These are phyloP conservation scores for Puccinia horiana DNA, from an alignment of 1,284 basidiomycete species.

Conservation along the genomic window DNA sequence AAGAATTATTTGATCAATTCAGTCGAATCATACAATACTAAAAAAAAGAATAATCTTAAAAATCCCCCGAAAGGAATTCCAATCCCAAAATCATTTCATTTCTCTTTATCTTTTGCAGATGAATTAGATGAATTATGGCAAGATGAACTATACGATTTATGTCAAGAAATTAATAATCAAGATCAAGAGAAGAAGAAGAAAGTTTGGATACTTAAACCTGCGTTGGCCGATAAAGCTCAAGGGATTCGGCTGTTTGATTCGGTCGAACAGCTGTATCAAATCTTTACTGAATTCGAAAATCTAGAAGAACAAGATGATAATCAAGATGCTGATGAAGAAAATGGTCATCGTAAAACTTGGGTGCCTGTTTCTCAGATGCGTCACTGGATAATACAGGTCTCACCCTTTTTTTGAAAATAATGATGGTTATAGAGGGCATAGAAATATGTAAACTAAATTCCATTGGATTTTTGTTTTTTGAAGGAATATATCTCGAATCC, in stretches of 20 bases:
- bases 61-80: neutral
- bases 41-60: conserved; percentile 55
- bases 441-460: no score
- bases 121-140: conserved; percentile 91
- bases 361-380: conserved; percentile 71
- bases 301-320: conserved; percentile 59
- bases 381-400: conserved; percentile 93
- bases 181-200: no score
- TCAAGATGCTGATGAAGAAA: neutral
- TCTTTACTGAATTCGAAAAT: conserved; percentile 83
- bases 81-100: conserved; percentile 78
- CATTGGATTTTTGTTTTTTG: conserved; percentile 7
- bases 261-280: conserved; percentile 70
- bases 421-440: no score
- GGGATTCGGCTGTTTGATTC: conserved; percentile 88
- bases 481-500: conserved; percentile 81
- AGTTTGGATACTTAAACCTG: conserved; percentile 93
- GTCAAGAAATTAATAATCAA: conserved; percentile 60
- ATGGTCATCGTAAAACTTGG: conserved; percentile 11
- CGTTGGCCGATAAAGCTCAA: conserved; percentile 94
- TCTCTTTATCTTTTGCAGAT: conserved; percentile 88
- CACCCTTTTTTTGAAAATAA: no score
- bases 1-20: conserved; percentile 72
- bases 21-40: conserved; percentile 64
- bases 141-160: conserved; percentile 90